Base-by-base conservation (phyloP, 2,329 filamentous ascomycete genomes). In the Neofusicoccum cordaticola region DNA sequence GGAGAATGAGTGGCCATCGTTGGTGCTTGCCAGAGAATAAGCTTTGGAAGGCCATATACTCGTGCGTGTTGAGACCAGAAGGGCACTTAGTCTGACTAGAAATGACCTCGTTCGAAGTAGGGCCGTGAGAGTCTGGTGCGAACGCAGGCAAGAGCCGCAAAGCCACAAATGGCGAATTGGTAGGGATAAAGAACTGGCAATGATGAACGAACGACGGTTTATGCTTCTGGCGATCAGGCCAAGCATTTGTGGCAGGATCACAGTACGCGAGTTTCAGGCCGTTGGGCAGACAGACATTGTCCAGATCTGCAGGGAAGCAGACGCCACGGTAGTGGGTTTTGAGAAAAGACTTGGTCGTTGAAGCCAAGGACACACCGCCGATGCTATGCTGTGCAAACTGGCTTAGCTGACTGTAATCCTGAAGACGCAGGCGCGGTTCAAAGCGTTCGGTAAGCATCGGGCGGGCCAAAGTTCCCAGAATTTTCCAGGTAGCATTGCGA, bases 71-170 rank as follows among this genome's bases (percentile, higher is more conserved):
- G 31, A 85, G 64, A 0, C 77, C 74, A 0, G 73, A 45, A 0
- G 86, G 84, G 51, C 85, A 86, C 1, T 72, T 72, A 0, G 77
- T 72, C 37, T 84, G 82, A 12, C 75, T 84, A 0, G 85, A 82
- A 39, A 86, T 73, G 0, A 84, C 77, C 6, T 83, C 75, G 65
- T 87, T 86, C 0, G 86, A 88, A 0, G 84, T 82, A 0, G 82
- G 86, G 7, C 64, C 77, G 5, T 57, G 62, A 52, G 61, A 11
- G 17, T 77, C 68, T 9, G 74, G 67, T 15, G 77, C 67, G 60
- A 75, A 78, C 15, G 62, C 39, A 13, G 68, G 53, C 67, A 37
- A 31, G 68, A 66, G 37, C 65, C 76, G 63, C 12, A 79, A 64
- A 4, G 67, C 4, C 4, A 70, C 67, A 64, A 81, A 79, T 0